These are phyloP conservation scores for Rubroshorea leprosula DNA, from an alignment of 345 rosid species.

Conservation along the genomic window DNA sequence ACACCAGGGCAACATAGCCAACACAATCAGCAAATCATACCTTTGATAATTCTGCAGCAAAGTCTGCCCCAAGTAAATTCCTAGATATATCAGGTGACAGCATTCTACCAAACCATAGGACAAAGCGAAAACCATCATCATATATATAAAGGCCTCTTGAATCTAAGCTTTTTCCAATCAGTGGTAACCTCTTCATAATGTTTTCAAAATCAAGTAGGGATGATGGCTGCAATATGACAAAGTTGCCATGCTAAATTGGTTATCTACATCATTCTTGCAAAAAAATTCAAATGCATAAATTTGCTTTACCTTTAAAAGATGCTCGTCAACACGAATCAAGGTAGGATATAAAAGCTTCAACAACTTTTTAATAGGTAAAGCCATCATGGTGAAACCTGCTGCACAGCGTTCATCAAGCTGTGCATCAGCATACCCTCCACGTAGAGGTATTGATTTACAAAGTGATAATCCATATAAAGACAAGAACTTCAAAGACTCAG, in stretches of 20 bases:
- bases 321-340: slow-evolving; percentile 80
- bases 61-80: slow-evolving; percentile 80
- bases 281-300: neutral
- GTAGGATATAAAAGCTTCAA: slow-evolving; percentile 83
- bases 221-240: slow-evolving; percentile 54
- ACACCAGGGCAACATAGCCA: neutral
- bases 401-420: slow-evolving; percentile 92
- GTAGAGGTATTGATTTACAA: slow-evolving; percentile 72
- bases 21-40: slow-evolving; percentile 28
- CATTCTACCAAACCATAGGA: slow-evolving; percentile 94
- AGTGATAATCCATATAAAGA: slow-evolving; percentile 82
- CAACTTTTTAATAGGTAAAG: slow-evolving; percentile 79
- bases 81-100: slow-evolving; percentile 75
- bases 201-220: slow-evolving; percentile 33
- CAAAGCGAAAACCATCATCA: slow-evolving; percentile 82
- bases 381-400: slow-evolving; percentile 94
- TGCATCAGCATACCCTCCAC: slow-evolving; percentile 85
- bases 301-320: slow-evolving; percentile 59
- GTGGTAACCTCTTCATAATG: slow-evolving; percentile 48
- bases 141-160: slow-evolving; percentile 86
- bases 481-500: slow-evolving; percentile 81
- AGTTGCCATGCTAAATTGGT: slow-evolving; percentile 12
- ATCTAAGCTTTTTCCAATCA: slow-evolving; percentile 81
- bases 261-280: slow-evolving; percentile 2
- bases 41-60: slow-evolving; percentile 85